Base-by-base conservation (phyloP, 768 basidiomycete genomes). In the Pisolithus marmoratus region DNA sequence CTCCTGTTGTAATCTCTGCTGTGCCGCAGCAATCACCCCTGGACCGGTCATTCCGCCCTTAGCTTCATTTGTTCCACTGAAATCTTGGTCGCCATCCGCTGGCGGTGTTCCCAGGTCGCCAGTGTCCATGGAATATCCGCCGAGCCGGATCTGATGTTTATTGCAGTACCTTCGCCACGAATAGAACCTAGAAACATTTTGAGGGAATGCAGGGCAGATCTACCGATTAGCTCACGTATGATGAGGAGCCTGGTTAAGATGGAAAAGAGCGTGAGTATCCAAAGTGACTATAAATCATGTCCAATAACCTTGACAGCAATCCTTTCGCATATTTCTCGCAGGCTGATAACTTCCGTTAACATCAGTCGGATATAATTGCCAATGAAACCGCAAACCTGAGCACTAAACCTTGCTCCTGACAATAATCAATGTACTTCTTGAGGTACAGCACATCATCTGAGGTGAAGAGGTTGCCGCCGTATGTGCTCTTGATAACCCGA, bases 131-230 rank as follows among this genome's bases (percentile, higher is more conserved):
- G 80, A 72, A 59, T 92, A 93, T 2, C 89, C 88, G 23, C 88
- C 87, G 0, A 93, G 75, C n/a, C 87, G 83, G 46, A 93, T 93
- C 66, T 92, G 88, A 65, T 93, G 90, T 63, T 92, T 93, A 64
- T 93, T 93, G 72, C 90, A 93, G 61, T 92, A 93, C 41, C 90
- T 81, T 38, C 90, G 80, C 90, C 90, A 93, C 1, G 90, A 92
- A 64, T 90, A 92, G 64, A 92, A 92, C 11, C 89, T 91, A 50
- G 20, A 2, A n/a, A 49, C 20, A 38, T 53, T 48, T 26, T 45
- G 51, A 24, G 20, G n/a, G 14, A 24, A 26, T 43, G 24, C 19
- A 9, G 37, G 40, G 4, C 19, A 3, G 7, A 2, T 15, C 9
- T 14, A 6, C 5, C 9, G 14, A 37, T 17, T 24, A 38, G 56